Evolutionary conservation across 1,284 basidiomycete genomes (phyloP).

Genomic region (Stygiomarasmius scandens): DNA sequence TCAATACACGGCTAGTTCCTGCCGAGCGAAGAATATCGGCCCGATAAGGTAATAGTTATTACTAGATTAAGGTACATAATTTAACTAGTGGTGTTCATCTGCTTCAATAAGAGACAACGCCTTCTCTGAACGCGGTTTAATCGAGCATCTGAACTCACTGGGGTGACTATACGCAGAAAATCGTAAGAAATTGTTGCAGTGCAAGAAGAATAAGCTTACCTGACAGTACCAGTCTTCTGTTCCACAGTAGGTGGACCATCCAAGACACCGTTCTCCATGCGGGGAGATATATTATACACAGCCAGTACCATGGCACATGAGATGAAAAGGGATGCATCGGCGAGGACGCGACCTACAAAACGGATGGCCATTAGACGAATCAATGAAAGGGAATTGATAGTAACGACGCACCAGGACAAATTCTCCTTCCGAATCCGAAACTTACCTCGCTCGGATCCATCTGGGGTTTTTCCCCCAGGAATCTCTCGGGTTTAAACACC

Average conservation of each 20-base stretch:
- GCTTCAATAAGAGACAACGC: conserved; percentile 15
- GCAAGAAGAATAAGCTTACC: conserved; percentile 5
- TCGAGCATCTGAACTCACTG: conserved; percentile 12
- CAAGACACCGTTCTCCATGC: conserved; percentile 14
- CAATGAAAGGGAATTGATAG: conserved; percentile 3
- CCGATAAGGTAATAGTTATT: neutral
- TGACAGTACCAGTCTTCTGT: conserved; percentile 19
- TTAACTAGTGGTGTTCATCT: conserved; percentile 13
- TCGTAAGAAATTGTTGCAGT: neutral
- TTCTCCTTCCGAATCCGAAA: conserved; percentile 19
- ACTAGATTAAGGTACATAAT: too few relatives aligned
- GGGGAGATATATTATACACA: conserved; percentile 18
- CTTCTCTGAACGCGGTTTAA: conserved; percentile 19
- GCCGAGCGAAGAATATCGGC: too few relatives aligned
- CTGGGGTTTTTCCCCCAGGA: conserved; percentile 14
- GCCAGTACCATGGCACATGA: conserved; percentile 16
- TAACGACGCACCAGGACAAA: conserved; percentile 22
- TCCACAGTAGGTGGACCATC: conserved; percentile 15
- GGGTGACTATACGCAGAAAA: conserved; percentile 12
- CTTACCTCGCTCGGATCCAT: conserved; percentile 17
- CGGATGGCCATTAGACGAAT: neutral
- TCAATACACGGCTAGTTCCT: too few relatives aligned
- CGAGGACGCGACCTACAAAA: conserved; percentile 20
- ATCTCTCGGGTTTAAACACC: conserved; percentile 18
- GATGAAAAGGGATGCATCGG: conserved; percentile 20